Conservation (phyloP, 176 grass and related monocot genomes). For the Ensete glaucum region DNA sequence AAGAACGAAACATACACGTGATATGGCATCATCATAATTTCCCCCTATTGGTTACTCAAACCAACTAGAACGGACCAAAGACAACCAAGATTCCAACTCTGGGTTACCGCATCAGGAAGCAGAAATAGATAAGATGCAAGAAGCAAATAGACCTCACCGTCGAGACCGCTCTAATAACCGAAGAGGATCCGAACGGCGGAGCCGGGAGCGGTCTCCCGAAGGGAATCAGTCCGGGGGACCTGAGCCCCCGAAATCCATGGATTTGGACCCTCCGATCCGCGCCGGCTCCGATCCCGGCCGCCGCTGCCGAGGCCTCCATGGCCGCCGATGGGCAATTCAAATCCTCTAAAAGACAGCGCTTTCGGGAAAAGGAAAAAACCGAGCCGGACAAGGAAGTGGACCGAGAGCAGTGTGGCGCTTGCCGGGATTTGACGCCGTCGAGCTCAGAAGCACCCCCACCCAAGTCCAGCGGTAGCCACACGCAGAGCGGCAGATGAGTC, state of each 20-base stretch:
- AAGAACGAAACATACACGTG: too few relatives aligned
- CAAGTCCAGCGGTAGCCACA: not conserved
- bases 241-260: constrained; percentile 34
- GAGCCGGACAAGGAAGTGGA: not conserved
- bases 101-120: not conserved
- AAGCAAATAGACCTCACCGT: constrained; percentile 28
- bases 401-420: not conserved
- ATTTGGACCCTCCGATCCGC: constrained; percentile 19
- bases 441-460: too few relatives aligned
- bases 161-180: constrained; percentile 37
- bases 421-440: not conserved
- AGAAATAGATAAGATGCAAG: not conserved
- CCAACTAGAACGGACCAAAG: too few relatives aligned
- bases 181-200: constrained; percentile 2
- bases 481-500: not conserved
- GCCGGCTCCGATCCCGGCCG: constrained; percentile 30
- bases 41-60: too few relatives aligned
- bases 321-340: not conserved
- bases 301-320: constrained; percentile 25
- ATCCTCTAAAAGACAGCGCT: too few relatives aligned
- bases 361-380: too few relatives aligned
- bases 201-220: constrained; percentile 1
- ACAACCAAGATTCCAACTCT: not conserved
- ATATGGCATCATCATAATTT: too few relatives aligned
- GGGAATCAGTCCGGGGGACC: constrained; percentile 31